Percentiles rank a stretch among this genome's conserved stretches.
Evolutionary conservation across 2,329 filamentous ascomycete species (phyloP).

Genomic region (Diaporthe nobilis): DNA sequence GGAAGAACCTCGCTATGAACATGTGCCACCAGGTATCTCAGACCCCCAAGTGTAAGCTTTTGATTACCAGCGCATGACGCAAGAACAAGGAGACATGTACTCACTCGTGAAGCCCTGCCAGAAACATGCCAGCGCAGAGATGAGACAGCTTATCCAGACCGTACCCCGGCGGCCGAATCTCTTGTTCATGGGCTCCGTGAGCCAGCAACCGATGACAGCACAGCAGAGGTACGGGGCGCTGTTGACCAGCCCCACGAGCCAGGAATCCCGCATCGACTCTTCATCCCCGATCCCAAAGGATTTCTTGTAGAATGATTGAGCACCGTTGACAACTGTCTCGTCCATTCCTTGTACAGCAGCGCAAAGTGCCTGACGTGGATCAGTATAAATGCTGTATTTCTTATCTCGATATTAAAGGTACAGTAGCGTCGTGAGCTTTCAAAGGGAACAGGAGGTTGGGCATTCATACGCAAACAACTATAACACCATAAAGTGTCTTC

Average conservation of each 20-base stretch:
- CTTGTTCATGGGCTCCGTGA: slow-evolving; percentile 80
- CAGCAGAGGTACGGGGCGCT: slow-evolving; percentile 75
- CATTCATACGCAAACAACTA: slow-evolving; percentile 60
- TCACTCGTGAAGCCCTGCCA: slow-evolving; percentile 60
- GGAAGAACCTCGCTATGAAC: slow-evolving; percentile 77
- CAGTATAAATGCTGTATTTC: slow-evolving; percentile 47
- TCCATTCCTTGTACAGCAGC: slow-evolving; percentile 82
- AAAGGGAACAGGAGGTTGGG: background rate
- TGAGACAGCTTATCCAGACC: slow-evolving; percentile 76
- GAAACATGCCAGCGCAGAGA: slow-evolving; percentile 67
- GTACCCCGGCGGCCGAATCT: slow-evolving; percentile 79
- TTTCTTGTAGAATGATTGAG: slow-evolving; percentile 74
- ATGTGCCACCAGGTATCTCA: slow-evolving; percentile 72
- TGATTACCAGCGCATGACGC: too few species aligned
- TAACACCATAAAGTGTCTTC: slow-evolving; percentile 73
- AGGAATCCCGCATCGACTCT: slow-evolving; percentile 62
- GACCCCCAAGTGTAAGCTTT: slow-evolving; percentile 43
- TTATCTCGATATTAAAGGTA: background rate
- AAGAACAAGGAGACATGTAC: background rate
- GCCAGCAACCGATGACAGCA: slow-evolving; percentile 79
- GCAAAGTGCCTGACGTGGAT: slow-evolving; percentile 68
- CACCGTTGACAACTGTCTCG: slow-evolving; percentile 78
- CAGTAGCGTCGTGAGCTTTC: too few species aligned
- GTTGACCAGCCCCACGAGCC: slow-evolving; percentile 71
- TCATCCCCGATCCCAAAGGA: slow-evolving; percentile 72